A percentile compares a stretch with the other conserved stretches of the same genome.
These are phyloP conservation scores for Neoarthrinium moseri DNA, from an alignment of 2,329 filamentous ascomycete genomes.

Conservation along the genomic window DNA sequence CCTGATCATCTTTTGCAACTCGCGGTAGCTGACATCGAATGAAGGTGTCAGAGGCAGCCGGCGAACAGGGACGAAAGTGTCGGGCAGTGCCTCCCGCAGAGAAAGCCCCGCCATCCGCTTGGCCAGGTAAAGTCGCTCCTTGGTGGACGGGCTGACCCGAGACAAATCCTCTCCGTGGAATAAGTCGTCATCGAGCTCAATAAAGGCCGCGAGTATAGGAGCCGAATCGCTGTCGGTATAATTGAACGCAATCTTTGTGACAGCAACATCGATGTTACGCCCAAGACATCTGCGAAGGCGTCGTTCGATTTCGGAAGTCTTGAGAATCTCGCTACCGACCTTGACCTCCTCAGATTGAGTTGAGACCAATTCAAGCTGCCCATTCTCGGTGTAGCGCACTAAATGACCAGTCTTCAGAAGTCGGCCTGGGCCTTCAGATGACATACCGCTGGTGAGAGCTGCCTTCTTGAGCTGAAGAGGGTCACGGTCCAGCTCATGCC, in stretches of 20 bases:
- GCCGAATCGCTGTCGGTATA: conserved; percentile 30
- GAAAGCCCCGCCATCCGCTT: conserved; percentile 42
- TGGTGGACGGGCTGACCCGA: conserved; percentile 36
- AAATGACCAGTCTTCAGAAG: conserved; percentile 50
- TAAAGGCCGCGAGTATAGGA: conserved; percentile 45
- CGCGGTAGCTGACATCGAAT: conserved; percentile 48
- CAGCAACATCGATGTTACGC: conserved; percentile 44
- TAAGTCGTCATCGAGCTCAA: conserved; percentile 43
- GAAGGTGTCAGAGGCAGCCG: conserved; percentile 47
- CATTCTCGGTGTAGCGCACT: conserved; percentile 47
- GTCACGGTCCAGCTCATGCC: conserved; percentile 32
- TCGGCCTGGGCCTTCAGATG: conserved; percentile 18
- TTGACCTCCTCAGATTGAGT: conserved; percentile 40
- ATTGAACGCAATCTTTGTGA: conserved; percentile 46
- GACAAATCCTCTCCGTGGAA: conserved; percentile 36
- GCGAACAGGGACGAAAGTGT: conserved; percentile 47
- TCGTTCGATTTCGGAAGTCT: conserved; percentile 44
- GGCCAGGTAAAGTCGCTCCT: conserved; percentile 40
- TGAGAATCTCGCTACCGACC: conserved; percentile 37
- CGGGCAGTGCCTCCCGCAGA: conserved; percentile 36
- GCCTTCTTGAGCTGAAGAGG: conserved; percentile 12
- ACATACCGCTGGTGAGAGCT: not conserved
- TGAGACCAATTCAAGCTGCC: conserved; percentile 47
- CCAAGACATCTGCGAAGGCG: conserved; percentile 46
- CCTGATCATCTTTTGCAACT: conserved; percentile 43